Evolutionary conservation across 345 rosid species (phyloP), one percentile per base, ranked within the genome.

Genomic region (Mangifera indica): DNA sequence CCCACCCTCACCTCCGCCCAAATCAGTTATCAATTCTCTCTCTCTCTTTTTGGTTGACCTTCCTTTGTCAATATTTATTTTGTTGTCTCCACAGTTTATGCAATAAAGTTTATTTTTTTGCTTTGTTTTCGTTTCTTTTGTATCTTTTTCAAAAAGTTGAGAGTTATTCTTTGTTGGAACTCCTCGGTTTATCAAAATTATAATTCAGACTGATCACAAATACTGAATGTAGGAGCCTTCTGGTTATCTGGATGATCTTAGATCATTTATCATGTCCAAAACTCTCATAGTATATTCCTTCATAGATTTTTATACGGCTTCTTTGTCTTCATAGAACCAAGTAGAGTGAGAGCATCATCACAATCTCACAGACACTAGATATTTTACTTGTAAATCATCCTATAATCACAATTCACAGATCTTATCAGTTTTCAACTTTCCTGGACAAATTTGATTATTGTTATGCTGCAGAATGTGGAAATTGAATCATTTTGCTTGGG

Each of bases 271-370:
- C 10, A 45, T 20, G 10, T 42, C 44, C 10, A 10, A n/a, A 20
- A 63, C 25, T 61, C 53, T 2, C 53, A 44, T 18, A 34, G 7
- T 29, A 59, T 59, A 59, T 5, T 54, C 9, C 22, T 22, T 68
- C 22, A 34, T 53, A 69, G 20, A 55, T 11, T 56, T 56, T 17
- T 44, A 49, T 14, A 0, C 60, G 44, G 12, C 40, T 42, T 60
- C 26, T 51, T 51, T 76, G 40, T 76, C 68, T n/a, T 51, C 55
- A 32, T 66, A 61, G 20, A 40, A 7, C 17, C 32, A 66, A 14
- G 26, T 57, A 24, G 51, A 51, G 9, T 65, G 55, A 15, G 40
- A 44, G 24, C 32, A 32, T 25, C 69, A 67, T 20, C 22, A 53
- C 26, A 53, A 48, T 52, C 32, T 52, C 40, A 20, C 17, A 3